phyloP scores from a whole-genome alignment of 495 filamentous ascomycete species.

The Hypoxylon lenormandii region DNA sequence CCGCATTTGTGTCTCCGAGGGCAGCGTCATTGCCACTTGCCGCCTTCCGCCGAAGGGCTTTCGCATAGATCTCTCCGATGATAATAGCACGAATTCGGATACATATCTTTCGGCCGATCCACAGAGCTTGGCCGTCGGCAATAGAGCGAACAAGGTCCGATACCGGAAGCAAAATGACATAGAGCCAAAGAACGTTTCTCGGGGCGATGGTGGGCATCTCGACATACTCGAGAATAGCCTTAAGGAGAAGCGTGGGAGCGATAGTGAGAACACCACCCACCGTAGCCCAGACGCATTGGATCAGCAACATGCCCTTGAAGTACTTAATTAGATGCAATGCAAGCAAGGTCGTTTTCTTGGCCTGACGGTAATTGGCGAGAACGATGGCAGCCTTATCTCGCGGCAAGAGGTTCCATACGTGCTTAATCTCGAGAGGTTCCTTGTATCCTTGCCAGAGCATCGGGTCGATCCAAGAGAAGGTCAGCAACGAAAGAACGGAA shows the following conservation, averaged over 20 bases:
- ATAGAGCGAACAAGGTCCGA: slow-evolving; percentile 81
- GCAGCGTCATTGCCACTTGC: slow-evolving; percentile 77
- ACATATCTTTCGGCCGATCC: slow-evolving; percentile 91
- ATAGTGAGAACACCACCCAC: slow-evolving; percentile 85
- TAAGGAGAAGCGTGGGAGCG: slow-evolving; percentile 88
- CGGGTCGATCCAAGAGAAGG: slow-evolving; percentile 89
- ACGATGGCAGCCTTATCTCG: slow-evolving; percentile 86
- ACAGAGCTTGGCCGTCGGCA: slow-evolving; percentile 87
- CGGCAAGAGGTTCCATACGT: slow-evolving; percentile 91
- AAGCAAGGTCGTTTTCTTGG: slow-evolving; percentile 84
- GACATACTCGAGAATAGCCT: slow-evolving; percentile 90
- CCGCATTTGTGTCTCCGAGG: slow-evolving; percentile 65
- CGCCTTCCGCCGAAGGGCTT: slow-evolving; percentile 91
- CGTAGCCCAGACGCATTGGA: slow-evolving; percentile 83
- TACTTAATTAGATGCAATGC: slow-evolving; percentile 84
- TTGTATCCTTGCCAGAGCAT: slow-evolving; percentile 92
- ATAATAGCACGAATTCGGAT: slow-evolving; percentile 93
- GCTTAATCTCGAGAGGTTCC: slow-evolving; percentile 80
- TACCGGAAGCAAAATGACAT: slow-evolving; percentile 87
- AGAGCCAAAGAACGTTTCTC: slow-evolving; percentile 92
- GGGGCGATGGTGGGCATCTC: slow-evolving; percentile 83
- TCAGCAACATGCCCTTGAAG: slow-evolving; percentile 80
- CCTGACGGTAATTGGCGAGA: slow-evolving; percentile 81
- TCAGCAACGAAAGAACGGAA: slow-evolving; percentile 85
- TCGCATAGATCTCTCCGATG: slow-evolving; percentile 97